These are phyloP conservation scores for Paragyromitra xinjiangensis DNA, from an alignment of 495 filamentous ascomycete genomes.

Conservation along the genomic window DNA sequence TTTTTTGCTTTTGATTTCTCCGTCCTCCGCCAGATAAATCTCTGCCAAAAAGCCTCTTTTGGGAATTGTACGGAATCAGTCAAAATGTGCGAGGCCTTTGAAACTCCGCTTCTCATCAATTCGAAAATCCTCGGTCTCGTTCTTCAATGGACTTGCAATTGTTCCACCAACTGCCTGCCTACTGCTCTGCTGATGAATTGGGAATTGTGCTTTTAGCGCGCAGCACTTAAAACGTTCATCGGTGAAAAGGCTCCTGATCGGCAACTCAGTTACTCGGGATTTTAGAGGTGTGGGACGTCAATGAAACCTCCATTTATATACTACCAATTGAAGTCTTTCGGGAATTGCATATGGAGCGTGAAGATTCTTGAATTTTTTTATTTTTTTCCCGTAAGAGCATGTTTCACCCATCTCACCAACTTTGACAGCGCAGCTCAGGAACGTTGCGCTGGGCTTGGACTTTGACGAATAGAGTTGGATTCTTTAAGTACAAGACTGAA, in stretches of 20 bases:
- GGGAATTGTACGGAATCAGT: neutral
- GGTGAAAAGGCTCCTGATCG: conserved; percentile 17
- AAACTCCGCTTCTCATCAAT: neutral
- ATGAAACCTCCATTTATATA: conserved; percentile 46
- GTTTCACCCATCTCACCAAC: conserved; percentile 14
- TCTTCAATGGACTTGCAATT: conserved; percentile 6
- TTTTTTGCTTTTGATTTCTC: conserved; percentile 30
- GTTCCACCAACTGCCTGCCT: neutral
- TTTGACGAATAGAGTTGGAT: neutral
- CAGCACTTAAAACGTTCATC: conserved; percentile 7
- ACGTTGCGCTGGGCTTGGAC: neutral
- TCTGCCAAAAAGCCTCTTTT: neutral
- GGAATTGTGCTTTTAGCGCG: conserved; percentile 1
- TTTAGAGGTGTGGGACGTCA: conserved; percentile 21
- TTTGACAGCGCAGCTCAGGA: conserved; percentile 4
- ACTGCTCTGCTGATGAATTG: neutral
- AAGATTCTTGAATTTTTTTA: neutral
- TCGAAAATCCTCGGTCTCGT: neutral
- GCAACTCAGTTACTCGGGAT: neutral
- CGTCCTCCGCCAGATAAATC: neutral
- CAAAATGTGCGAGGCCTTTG: neutral
- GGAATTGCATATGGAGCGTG: neutral
- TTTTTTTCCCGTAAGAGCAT: neutral
- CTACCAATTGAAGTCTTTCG: conserved; percentile 10
- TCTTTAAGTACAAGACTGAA: neutral